These are phyloP conservation scores for Heterobasidion occidentale DNA, from an alignment of 1,284 basidiomycete genomes.

Conservation along the genomic window DNA sequence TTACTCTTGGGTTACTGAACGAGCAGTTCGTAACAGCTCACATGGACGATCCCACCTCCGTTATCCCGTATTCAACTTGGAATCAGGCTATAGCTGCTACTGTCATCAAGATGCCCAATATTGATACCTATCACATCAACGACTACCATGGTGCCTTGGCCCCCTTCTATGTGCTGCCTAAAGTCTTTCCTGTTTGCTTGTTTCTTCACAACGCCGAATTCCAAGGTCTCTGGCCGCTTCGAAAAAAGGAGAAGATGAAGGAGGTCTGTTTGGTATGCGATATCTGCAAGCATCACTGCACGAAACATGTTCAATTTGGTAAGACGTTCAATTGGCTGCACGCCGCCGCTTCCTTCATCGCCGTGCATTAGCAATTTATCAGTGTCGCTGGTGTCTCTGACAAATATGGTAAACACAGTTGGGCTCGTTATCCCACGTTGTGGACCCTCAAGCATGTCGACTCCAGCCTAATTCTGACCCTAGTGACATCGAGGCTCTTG, in stretches of 20 bases:
- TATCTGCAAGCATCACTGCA: slow-evolving; percentile 90
- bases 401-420: slow-evolving; percentile 92
- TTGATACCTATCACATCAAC: slow-evolving; percentile 86
- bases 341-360: slow-evolving; percentile 87
- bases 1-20: too few species aligned
- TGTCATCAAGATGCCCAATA: slow-evolving; percentile 73
- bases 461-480: slow-evolving; percentile 88
- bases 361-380: slow-evolving; percentile 83
- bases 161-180: slow-evolving; percentile 84
- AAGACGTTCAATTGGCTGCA: slow-evolving; percentile 94
- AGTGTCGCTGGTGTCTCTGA: slow-evolving; percentile 94
- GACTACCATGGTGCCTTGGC: slow-evolving; percentile 91
- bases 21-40: too few species aligned
- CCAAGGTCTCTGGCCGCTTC: slow-evolving; percentile 90
- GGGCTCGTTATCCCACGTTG: slow-evolving; percentile 90
- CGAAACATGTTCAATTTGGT: slow-evolving; percentile 93
- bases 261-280: slow-evolving; percentile 96
- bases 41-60: slow-evolving; percentile 92
- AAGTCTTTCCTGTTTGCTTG: slow-evolving; percentile 81
- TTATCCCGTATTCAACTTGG: slow-evolving; percentile 96
- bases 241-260: slow-evolving; percentile 95
- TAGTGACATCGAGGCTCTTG: slow-evolving; percentile 86
- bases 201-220: slow-evolving; percentile 94
- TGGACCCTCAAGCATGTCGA: slow-evolving; percentile 95
- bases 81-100: slow-evolving; percentile 92